Conservation (phyloP, 805 yeast genomes). For the Saturnispora gosingensis region DNA sequence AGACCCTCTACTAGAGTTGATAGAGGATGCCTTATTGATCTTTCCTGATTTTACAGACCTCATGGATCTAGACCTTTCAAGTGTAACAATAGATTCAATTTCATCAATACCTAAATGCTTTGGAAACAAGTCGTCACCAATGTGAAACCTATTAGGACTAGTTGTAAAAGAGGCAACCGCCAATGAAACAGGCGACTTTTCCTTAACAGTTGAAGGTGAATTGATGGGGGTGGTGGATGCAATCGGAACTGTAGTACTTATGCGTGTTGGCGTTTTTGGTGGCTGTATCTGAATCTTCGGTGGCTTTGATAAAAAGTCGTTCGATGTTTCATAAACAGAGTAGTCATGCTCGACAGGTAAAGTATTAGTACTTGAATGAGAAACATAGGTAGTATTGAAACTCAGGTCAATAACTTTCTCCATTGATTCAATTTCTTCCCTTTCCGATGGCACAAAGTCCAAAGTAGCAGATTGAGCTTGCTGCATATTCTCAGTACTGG, state of each 20-base stretch:
- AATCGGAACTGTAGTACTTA: background rate
- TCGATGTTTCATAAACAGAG: background rate
- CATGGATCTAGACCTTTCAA: slow-evolving; percentile 57
- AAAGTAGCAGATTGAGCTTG: slow-evolving; percentile 11
- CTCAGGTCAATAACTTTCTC: slow-evolving; percentile 3
- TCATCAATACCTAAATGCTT: slow-evolving; percentile 57
- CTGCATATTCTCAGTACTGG: slow-evolving; percentile 7
- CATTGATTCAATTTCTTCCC: background rate
- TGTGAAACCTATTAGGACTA: slow-evolving; percentile 23
- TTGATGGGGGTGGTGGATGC: slow-evolving; percentile 1
- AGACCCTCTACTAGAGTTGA: slow-evolving; percentile 8
- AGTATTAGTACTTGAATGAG: background rate
- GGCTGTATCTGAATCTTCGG: background rate
- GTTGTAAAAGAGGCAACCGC: slow-evolving; percentile 10
- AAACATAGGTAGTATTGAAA: background rate
- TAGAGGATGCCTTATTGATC: background rate
- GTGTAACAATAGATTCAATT: slow-evolving; percentile 62
- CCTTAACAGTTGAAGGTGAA: background rate
- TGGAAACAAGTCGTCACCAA: slow-evolving; percentile 62
- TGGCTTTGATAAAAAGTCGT: slow-evolving; percentile 1
- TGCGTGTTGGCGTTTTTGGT: background rate
- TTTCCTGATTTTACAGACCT: slow-evolving; percentile 35
- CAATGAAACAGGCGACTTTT: slow-evolving; percentile 9
- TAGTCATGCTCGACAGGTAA: background rate
- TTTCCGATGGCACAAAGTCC: slow-evolving; percentile 6